Conservation (phyloP, 2,329 filamentous ascomycete species). For the Sclerotinia subarctica region DNA sequence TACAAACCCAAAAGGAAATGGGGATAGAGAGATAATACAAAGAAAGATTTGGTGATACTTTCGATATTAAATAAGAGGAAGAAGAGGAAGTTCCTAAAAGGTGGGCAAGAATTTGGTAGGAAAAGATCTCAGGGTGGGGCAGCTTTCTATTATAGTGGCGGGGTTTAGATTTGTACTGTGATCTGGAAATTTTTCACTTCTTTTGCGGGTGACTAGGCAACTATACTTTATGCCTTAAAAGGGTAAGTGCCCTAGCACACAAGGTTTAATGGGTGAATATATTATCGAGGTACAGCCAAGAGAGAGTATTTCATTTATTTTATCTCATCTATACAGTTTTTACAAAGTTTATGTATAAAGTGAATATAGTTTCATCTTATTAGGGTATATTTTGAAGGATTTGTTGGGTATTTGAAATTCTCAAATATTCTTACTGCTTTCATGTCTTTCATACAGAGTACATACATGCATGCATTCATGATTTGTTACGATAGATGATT, state of each 20-base stretch:
- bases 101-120: constrained; percentile 19
- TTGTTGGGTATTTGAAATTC: too few relatives aligned
- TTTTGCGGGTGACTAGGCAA: constrained; percentile 1
- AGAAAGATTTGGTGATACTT: constrained; percentile 31
- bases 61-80: constrained; percentile 27
- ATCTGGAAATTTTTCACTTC: constrained; percentile 6
- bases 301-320: too few relatives aligned
- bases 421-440: too few relatives aligned
- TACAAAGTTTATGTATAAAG: background rate
- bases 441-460: too few relatives aligned
- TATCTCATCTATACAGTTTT: too few relatives aligned
- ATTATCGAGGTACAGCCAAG: too few relatives aligned
- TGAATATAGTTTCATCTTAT: background rate
- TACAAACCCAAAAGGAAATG: constrained; percentile 33
- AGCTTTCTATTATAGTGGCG: background rate
- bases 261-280: background rate
- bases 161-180: background rate
- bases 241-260: background rate
- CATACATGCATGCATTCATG: too few relatives aligned
- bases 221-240: constrained; percentile 4
- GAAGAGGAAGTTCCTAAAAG: constrained; percentile 15
- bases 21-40: constrained; percentile 33
- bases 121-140: constrained; percentile 20
- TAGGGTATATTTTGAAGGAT: too few relatives aligned
- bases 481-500: too few relatives aligned